Evolutionary conservation across 768 basidiomycete genomes (phyloP).

Genomic region (Tricholoma sp.): DNA sequence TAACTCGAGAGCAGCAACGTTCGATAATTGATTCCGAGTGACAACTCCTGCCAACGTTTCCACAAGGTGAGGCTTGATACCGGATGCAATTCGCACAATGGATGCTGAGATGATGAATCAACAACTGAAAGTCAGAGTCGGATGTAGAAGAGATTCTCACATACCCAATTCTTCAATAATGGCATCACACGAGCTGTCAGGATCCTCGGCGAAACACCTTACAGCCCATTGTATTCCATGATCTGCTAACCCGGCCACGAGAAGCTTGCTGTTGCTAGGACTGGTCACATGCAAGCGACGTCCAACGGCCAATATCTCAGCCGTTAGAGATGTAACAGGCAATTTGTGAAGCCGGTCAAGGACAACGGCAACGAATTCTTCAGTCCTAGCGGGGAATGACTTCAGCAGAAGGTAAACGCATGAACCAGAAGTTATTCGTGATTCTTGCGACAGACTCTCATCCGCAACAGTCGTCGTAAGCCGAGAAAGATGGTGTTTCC

Average conservation of each 20-base stretch:
- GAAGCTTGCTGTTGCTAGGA: conserved; percentile 17
- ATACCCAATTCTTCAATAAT: conserved; percentile 35
- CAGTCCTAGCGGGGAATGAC: conserved; percentile 17
- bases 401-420: conserved; percentile 27
- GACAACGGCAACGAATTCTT: conserved; percentile 18
- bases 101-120: conserved; percentile 19
- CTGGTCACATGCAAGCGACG: conserved; percentile 16
- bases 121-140: not conserved
- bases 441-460: conserved; percentile 7
- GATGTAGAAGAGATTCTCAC: conserved; percentile 16
- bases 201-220: conserved; percentile 34
- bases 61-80: conserved; percentile 51
- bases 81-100: conserved; percentile 24
- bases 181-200: conserved; percentile 12
- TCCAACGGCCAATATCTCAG: conserved; percentile 29
- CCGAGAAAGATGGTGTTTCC: conserved; percentile 27
- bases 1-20: conserved; percentile 37
- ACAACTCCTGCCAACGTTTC: conserved; percentile 67
- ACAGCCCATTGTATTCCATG: conserved; percentile 51
- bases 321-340: conserved; percentile 21
- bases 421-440: conserved; percentile 15
- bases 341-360: conserved; percentile 21
- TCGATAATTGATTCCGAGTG: conserved; percentile 54
- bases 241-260: conserved; percentile 34
- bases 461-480: conserved; percentile 15